phyloP scores from a whole-genome alignment of 2,329 filamentous ascomycete species.

The Alternaria infectoria region DNA sequence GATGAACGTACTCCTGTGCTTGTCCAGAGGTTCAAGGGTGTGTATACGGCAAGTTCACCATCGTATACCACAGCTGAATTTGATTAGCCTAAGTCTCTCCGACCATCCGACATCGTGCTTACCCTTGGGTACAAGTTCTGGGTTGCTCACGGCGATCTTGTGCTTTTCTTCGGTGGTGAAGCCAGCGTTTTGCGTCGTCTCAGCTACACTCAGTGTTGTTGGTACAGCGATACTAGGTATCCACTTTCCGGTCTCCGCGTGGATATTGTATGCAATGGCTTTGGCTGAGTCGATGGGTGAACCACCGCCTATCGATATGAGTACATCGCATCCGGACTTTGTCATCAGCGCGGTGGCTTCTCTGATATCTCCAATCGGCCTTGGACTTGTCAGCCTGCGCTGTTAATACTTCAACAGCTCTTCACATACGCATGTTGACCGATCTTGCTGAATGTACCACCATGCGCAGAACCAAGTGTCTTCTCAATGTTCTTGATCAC shows the following conservation, averaged over 20 bases:
- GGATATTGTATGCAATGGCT: conserved; percentile 48
- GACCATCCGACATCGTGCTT: background rate
- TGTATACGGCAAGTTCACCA: conserved; percentile 58
- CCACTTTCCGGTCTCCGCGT: conserved; percentile 47
- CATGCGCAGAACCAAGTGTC: conserved; percentile 55
- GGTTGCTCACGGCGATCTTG: conserved; percentile 58
- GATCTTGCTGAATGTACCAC: conserved; percentile 62
- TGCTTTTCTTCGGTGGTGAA: conserved; percentile 59
- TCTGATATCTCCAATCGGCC: conserved; percentile 44
- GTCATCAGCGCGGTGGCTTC: conserved; percentile 45
- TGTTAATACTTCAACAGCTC: background rate
- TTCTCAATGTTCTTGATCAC: conserved; percentile 61
- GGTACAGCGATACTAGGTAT: conserved; percentile 48
- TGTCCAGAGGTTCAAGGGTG: conserved; percentile 58
- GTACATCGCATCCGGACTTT: conserved; percentile 44
- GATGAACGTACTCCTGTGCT: conserved; percentile 53
- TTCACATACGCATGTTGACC: conserved; percentile 60
- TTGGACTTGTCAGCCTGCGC: conserved; percentile 19
- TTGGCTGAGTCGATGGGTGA: conserved; percentile 59
- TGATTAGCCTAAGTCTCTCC: conserved; percentile 15
- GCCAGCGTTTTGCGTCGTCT: conserved; percentile 60
- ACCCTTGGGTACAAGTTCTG: conserved; percentile 52
- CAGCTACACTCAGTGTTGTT: conserved; percentile 57
- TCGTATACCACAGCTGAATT: conserved; percentile 60
- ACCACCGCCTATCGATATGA: conserved; percentile 53